A percentile compares a stretch with the other conserved stretches of the same genome.
Conservation (phyloP, 2,329 filamentous ascomycete species). For the Fusarium scirpi region DNA sequence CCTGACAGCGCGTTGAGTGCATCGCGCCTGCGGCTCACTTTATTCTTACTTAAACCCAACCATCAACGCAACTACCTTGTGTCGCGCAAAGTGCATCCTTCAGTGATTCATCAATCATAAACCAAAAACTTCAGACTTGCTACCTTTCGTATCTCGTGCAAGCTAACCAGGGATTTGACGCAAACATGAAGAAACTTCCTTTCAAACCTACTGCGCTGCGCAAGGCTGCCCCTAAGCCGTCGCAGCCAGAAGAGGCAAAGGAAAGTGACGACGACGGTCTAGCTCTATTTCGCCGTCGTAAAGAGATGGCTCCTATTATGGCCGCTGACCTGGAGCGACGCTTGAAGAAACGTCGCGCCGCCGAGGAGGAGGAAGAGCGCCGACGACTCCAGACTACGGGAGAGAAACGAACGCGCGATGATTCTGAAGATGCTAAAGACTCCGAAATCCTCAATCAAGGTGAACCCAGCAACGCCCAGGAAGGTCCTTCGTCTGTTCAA, state of each 20-base stretch:
- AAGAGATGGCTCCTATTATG: conserved; percentile 61
- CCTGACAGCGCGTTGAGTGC: conserved; percentile 38
- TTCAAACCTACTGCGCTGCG: conserved; percentile 63
- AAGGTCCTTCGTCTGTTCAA: background rate
- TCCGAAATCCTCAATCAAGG: background rate
- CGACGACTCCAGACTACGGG: conserved; percentile 23
- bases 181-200: conserved; percentile 57
- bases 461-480: background rate
- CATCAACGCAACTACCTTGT: background rate
- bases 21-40: conserved; percentile 2
- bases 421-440: conserved; percentile 26
- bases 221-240: conserved; percentile 47
- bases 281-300: conserved; percentile 63
- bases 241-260: conserved; percentile 28
- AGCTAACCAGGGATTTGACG: conserved; percentile 18
- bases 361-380: conserved; percentile 36
- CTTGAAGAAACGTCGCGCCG: conserved; percentile 41
- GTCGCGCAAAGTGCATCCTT: background rate
- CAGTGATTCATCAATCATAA: conserved; percentile 4
- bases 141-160: conserved; percentile 14
- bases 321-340: conserved; percentile 56
- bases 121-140: conserved; percentile 9
- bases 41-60: background rate
- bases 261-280: conserved; percentile 54
- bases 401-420: conserved; percentile 43